These are phyloP conservation scores for Tylopilus orsonianus DNA, from an alignment of 1,284 basidiomycete genomes.

Conservation along the genomic window DNA sequence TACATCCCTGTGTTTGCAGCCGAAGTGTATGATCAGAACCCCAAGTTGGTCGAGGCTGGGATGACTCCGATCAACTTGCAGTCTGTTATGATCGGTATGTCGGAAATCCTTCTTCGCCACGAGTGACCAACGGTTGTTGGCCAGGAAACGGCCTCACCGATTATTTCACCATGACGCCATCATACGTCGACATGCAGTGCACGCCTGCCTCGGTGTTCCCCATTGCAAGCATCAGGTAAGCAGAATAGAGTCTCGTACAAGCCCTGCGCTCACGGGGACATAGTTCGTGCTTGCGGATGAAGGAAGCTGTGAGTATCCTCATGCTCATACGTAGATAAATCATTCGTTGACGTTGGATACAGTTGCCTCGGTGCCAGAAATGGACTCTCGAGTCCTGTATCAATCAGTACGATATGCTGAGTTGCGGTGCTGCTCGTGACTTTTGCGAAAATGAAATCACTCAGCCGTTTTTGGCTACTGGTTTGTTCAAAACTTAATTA, in stretches of 20 bases:
- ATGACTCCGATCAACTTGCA: slow-evolving; percentile 75
- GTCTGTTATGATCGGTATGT: slow-evolving; percentile 76
- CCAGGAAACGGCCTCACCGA: slow-evolving; percentile 61
- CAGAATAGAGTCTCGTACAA: background rate
- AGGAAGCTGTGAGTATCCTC: slow-evolving; percentile 40
- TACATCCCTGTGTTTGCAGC: slow-evolving; percentile 85
- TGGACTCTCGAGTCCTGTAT: slow-evolving; percentile 43
- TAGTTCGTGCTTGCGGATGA: slow-evolving; percentile 49
- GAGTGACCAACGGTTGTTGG: background rate
- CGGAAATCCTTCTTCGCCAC: background rate
- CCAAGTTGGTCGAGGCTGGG: slow-evolving; percentile 53
- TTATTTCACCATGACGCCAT: slow-evolving; percentile 38
- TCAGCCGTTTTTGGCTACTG: slow-evolving; percentile 35
- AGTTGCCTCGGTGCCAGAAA: slow-evolving; percentile 51
- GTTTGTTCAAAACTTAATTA: slow-evolving; percentile 26
- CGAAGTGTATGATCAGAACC: slow-evolving; percentile 79
- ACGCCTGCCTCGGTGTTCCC: slow-evolving; percentile 48
- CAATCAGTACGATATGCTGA: slow-evolving; percentile 49
- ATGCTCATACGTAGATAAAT: background rate
- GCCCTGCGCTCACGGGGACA: slow-evolving; percentile 7
- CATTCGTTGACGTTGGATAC: background rate
- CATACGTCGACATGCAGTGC: slow-evolving; percentile 52
- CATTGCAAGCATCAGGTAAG: slow-evolving; percentile 28
- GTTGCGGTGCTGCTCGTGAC: slow-evolving; percentile 38
- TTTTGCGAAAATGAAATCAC: slow-evolving; percentile 46